A percentile compares a stretch with the other conserved stretches of the same genome.
Evolutionary conservation across 257 asterid genomes (phyloP).

Genomic region (Fraxinus cuspidata): DNA sequence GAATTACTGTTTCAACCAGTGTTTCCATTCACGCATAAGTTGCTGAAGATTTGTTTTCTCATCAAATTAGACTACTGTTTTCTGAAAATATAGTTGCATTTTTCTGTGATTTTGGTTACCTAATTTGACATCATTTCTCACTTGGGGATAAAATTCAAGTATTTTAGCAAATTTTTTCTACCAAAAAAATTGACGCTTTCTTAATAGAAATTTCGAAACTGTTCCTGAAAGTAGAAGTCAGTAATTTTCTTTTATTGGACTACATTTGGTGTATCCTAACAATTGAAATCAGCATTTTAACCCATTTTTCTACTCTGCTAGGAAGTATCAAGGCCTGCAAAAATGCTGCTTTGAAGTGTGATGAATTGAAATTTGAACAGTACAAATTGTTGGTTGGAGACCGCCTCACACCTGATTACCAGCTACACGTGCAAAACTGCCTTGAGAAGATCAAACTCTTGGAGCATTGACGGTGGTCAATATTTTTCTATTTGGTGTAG

Average conservation of each 20-base stretch:
- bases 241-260: neutral
- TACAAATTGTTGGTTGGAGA: conserved; percentile 59
- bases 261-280: neutral
- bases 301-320: conserved; percentile 25
- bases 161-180: neutral
- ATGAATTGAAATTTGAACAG: conserved; percentile 72
- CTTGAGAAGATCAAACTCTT: conserved; percentile 71
- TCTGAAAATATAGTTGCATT: neutral
- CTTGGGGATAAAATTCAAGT: neutral
- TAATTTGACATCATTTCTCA: neutral
- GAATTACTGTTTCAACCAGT: neutral
- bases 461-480: conserved; percentile 53
- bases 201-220: neutral
- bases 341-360: conserved; percentile 78
- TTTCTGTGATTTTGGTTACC: neutral
- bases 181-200: neutral
- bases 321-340: conserved; percentile 87
- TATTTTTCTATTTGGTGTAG: neutral
- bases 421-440: conserved; percentile 66
- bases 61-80: too few relatives aligned
- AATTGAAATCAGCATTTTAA: neutral
- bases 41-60: neutral
- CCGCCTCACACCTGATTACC: conserved; percentile 40
- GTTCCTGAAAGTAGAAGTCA: neutral
- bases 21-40: neutral